A percentile compares a stretch with the other conserved stretches of the same genome.
phyloP scores from a whole-genome alignment of 768 basidiomycete genomes.

The Phaeotremella fagi region DNA sequence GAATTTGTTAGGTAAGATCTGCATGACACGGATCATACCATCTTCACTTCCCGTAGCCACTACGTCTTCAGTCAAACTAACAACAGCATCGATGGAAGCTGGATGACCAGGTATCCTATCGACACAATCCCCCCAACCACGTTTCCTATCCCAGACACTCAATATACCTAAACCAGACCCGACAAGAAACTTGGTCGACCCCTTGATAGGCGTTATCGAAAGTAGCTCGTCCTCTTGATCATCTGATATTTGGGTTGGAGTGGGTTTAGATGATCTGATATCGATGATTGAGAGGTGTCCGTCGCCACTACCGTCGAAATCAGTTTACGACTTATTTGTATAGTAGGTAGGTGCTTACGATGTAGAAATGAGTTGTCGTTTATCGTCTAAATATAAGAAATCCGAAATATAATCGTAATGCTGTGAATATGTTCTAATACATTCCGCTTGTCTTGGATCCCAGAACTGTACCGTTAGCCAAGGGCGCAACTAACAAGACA shows the following conservation, averaged over 20 bases:
- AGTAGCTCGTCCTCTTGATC: conserved; percentile 94
- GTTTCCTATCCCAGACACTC: conserved; percentile 79
- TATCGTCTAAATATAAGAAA: conserved; percentile 78
- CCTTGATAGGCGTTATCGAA: conserved; percentile 77
- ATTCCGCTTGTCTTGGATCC: conserved; percentile 71
- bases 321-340: background rate
- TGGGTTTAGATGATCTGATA: conserved; percentile 70
- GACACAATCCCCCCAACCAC: conserved; percentile 79
- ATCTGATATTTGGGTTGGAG: conserved; percentile 79
- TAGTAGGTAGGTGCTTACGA: conserved; percentile 56
- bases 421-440: conserved; percentile 66
- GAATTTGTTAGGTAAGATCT: conserved; percentile 81
- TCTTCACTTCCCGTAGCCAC: conserved; percentile 89
- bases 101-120: conserved; percentile 63
- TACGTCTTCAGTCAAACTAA: conserved; percentile 63
- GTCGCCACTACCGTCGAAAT: conserved; percentile 62
- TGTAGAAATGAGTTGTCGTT: conserved; percentile 77
- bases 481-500: conserved; percentile 25
- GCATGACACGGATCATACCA: conserved; percentile 78
- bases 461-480: conserved; percentile 61
- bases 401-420: conserved; percentile 95
- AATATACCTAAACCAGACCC: conserved; percentile 86
- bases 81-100: conserved; percentile 81
- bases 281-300: conserved; percentile 90
- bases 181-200: conserved; percentile 76